Base-by-base conservation (phyloP, 2,329 filamentous ascomycete species). In the Laburnicola sp. region DNA sequence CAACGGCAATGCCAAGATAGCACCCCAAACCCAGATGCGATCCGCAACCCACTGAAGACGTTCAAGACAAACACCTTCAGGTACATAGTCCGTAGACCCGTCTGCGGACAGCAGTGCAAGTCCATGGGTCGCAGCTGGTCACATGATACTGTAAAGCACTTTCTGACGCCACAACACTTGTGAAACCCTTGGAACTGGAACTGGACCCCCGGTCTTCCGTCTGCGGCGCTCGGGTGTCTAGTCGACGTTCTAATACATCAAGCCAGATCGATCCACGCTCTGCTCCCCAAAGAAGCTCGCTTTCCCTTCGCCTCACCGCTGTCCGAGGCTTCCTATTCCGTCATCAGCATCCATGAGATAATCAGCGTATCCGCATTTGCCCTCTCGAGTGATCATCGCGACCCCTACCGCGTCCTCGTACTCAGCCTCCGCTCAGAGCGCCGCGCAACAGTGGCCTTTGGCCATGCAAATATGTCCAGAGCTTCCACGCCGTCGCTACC, bases 401-500 rank as follows among this genome's bases (percentile, higher is more conserved):
- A 43, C 56, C 52, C 56, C 55, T 44, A 37, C 45, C 37, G 34
- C 52, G 30, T 48, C 45, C 37, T 39, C 52, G 30, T 48, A 57
- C 48, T 30, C 34, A 61, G 64, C 63, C 64, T 68, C 69, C 63
- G 60, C 68, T 65, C 26, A 53, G 57, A 66, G 54, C 55, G 64
- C 63, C 55, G 60, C 66, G 57, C 62, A 63, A 58, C 50, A 55
- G 57, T 59, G 59, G 59, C 59, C 59, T 50, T 56, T 58, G 75
- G 75, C 74, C 70, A 78, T 80, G 78, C 79, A 76, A 84, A 74
- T 68, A 86, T 86, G 83, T 85, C 82, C 75, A 81, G 78, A 75
- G 78, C 80, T 68, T 76, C 78, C 60, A 81, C 82, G 58, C 82
- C 82, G 63, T 76, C 80, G 57, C 74, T 86, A 56, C 83, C 83